These are phyloP conservation scores for Pythium brassicae DNA, from an alignment of 352 stramenopile genomes.

Conservation along the genomic window DNA sequence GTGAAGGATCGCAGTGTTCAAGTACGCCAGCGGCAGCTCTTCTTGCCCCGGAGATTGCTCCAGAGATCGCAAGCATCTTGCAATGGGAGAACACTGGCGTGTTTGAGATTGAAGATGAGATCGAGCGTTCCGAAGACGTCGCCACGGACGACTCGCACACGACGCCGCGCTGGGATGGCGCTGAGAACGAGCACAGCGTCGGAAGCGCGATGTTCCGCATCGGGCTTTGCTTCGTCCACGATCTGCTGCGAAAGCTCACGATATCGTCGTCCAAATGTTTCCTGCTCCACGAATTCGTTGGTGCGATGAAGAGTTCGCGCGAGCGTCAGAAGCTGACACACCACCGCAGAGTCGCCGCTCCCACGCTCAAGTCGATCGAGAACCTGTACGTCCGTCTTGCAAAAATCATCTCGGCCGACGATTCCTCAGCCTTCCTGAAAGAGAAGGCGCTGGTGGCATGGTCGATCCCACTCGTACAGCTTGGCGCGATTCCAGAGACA, in stretches of 20 bases:
- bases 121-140: slow-evolving; percentile 8
- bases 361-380: slow-evolving; percentile 27
- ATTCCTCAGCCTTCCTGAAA: slow-evolving; percentile 34
- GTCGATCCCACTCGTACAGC: slow-evolving; percentile 12
- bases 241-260: slow-evolving; percentile 48
- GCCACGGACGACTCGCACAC: not conserved
- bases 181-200: slow-evolving; percentile 8
- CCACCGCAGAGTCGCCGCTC: not conserved
- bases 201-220: slow-evolving; percentile 21
- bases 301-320: not conserved
- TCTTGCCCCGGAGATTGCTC: not conserved
- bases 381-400: slow-evolving; percentile 50
- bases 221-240: slow-evolving; percentile 42
- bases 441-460: slow-evolving; percentile 41
- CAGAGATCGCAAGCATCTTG: slow-evolving; percentile 20
- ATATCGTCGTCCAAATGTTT: slow-evolving; percentile 36
- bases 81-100: slow-evolving; percentile 40
- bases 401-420: slow-evolving; percentile 33
- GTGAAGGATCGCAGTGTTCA: no score
- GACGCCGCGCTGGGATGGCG: slow-evolving; percentile 1
- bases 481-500: not conserved
- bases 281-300: slow-evolving; percentile 30
- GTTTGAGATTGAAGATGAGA: slow-evolving; percentile 54
- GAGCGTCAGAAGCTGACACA: not conserved
- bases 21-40: not conserved